Conservation (phyloP, 2,329 filamentous ascomycete genomes). For the Ascosphaera aggregata region DNA sequence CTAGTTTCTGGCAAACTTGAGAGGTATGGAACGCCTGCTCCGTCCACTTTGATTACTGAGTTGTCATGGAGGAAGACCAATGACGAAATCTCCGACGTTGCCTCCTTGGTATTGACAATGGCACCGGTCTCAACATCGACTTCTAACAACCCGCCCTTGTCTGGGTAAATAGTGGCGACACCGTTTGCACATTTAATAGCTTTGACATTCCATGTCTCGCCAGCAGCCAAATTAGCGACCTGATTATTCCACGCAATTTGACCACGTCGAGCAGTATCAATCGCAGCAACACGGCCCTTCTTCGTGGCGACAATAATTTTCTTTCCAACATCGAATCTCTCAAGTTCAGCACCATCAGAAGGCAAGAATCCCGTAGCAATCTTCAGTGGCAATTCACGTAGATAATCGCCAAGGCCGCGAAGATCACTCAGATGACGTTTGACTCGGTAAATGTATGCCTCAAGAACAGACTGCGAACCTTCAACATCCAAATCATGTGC, state of each 20-base stretch:
- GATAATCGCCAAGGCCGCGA: conserved; percentile 44
- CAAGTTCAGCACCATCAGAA: conserved; percentile 27
- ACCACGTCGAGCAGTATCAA: conserved; percentile 55
- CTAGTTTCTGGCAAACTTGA: conserved; percentile 12
- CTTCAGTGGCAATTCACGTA: conserved; percentile 43
- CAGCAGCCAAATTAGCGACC: conserved; percentile 32
- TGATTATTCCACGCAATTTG: conserved; percentile 52
- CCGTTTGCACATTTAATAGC: conserved; percentile 41
- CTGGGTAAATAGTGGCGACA: conserved; percentile 33
- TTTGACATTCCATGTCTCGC: conserved; percentile 40
- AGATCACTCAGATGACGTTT: conserved; percentile 62
- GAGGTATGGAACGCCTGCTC: conserved; percentile 13
- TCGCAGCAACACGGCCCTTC: conserved; percentile 53
- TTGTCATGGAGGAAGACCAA: conserved; percentile 12
- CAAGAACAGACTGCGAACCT: conserved; percentile 53
- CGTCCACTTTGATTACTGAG: conserved; percentile 10
- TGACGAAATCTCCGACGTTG: conserved; percentile 8
- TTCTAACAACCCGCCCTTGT: conserved; percentile 37
- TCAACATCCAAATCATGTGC: conserved; percentile 68
- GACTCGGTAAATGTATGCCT: conserved; percentile 73
- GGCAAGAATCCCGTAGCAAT: conserved; percentile 39
- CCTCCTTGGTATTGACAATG: conserved; percentile 11
- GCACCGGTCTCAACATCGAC: conserved; percentile 22
- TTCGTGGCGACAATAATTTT: conserved; percentile 58
- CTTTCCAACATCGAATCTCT: conserved; percentile 71